Base-by-base conservation (phyloP, 129 eudicot genomes). In the Saussurea involucrata region DNA sequence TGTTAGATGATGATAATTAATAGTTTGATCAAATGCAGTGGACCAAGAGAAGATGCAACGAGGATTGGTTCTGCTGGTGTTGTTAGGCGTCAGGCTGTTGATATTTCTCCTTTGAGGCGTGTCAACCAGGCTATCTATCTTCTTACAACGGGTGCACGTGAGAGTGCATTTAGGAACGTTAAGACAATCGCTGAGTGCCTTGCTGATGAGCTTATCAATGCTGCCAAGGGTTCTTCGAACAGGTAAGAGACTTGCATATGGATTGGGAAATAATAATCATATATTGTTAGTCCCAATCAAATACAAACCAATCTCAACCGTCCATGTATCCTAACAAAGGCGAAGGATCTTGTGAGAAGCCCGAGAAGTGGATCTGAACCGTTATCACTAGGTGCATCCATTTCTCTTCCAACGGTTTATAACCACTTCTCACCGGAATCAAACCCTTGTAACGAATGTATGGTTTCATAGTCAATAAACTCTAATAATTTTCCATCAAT, bases 21-120 rank as follows among this genome's bases (percentile, higher is more conserved):
- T 22, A 4, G 4, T 66, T 17, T 18, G 5, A 4, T 10, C n/a
- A 1, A 57, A 25, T 57, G 6, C 69, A 90, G 96, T 88, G 93
- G 93, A 36, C 96, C 96, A 69, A 84, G 96, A 78, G 96, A 90
- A 86, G 93, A 90, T 84, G 96, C 96, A 18, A 90, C 96, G 18
- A 83, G 96, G 32, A 90, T 90, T 66, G 96, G 92, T 58, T 90
- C 93, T 22, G 96, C 92, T 82, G 96, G 96, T 86, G 96, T 90
- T 75, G 96, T 90, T 67, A 86, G 93, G 79, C 89, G 96, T 74
- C 96, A 90, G 40, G 96, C 96, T 28, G 96, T 90, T 82, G 96
- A 90, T 86, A 88, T 90, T 71, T 90, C 96, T 27, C 96, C 96
- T 2, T 83, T 90, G 21, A 78, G 96, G n/a, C 89, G 93, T 58